Evolutionary conservation across 192 early-diverging fungal genomes (phyloP).

Genomic region (Rhizoclosmatium sp.): DNA sequence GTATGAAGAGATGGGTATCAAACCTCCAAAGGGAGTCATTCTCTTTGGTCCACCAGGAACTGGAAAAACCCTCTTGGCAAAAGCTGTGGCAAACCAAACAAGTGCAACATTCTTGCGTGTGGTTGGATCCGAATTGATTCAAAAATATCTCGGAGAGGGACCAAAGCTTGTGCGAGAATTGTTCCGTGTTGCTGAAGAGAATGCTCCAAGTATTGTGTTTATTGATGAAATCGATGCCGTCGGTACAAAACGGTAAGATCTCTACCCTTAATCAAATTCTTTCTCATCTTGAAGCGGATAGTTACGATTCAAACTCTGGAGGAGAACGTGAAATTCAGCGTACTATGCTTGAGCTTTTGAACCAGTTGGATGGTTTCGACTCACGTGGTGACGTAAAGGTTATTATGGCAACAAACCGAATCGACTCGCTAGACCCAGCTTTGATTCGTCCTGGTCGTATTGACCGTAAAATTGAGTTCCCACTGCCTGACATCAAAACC

Average conservation of each 20-base stretch:
- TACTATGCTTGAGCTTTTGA: slow-evolving; percentile 95
- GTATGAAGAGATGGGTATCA: slow-evolving; percentile 98
- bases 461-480: slow-evolving; percentile 99
- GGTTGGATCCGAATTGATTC: slow-evolving; percentile 97
- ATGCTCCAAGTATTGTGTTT: slow-evolving; percentile 97
- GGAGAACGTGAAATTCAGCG: slow-evolving; percentile 99
- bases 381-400: slow-evolving; percentile 98
- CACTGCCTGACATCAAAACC: slow-evolving; percentile 94
- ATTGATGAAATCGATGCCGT: slow-evolving; percentile 99
- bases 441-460: slow-evolving; percentile 95
- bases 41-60: slow-evolving; percentile 98
- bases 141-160: slow-evolving; percentile 98
- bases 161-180: slow-evolving; percentile 98
- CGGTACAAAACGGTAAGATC: slow-evolving; percentile 78
- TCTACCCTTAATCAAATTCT: not conserved
- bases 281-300: slow-evolving; percentile 23
- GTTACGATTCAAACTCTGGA: slow-evolving; percentile 97
- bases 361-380: slow-evolving; percentile 99
- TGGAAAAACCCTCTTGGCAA: slow-evolving; percentile 98
- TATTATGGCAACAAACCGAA: slow-evolving; percentile 99
- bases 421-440: slow-evolving; percentile 96
- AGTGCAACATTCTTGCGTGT: slow-evolving; percentile 96
- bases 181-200: slow-evolving; percentile 95
- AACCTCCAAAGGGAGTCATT: slow-evolving; percentile 97
- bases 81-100: slow-evolving; percentile 98